Conservation (phyloP, 148 eudicot genomes). For the Camellia lanceoleosa region DNA sequence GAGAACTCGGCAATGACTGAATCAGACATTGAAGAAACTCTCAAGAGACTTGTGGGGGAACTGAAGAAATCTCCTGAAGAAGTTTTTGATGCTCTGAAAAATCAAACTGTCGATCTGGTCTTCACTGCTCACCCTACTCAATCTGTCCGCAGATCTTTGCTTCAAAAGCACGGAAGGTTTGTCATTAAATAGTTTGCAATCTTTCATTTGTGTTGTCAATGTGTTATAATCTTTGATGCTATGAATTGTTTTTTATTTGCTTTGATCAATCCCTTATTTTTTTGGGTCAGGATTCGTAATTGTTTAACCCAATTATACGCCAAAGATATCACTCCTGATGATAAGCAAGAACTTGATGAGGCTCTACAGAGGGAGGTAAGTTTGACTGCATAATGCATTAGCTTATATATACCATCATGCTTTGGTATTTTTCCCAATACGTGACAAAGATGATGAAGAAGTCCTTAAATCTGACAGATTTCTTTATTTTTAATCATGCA, state of each 20-base stretch:
- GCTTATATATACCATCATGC: background rate
- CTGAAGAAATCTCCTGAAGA: constrained; percentile 89
- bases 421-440: background rate
- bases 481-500: background rate
- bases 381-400: background rate
- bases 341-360: constrained; percentile 95
- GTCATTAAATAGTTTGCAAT: background rate
- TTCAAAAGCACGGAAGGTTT: constrained; percentile 97
- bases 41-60: constrained; percentile 79
- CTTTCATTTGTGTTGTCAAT: background rate
- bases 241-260: background rate
- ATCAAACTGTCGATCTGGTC: constrained; percentile 92
- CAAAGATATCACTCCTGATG: constrained; percentile 91
- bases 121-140: constrained; percentile 97
- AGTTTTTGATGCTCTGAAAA: constrained; percentile 88
- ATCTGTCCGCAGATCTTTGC: constrained; percentile 90
- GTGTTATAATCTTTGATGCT: background rate
- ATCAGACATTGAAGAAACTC: constrained; percentile 87
- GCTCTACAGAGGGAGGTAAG: constrained; percentile 93
- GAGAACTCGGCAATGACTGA: constrained; percentile 85
- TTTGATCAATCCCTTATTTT: constrained; percentile 6
- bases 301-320: constrained; percentile 84
- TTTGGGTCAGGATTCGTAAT: constrained; percentile 60
- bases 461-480: background rate
- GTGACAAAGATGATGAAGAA: background rate